Conservation (phyloP, 768 basidiomycete species). For the Suillus paluster region DNA sequence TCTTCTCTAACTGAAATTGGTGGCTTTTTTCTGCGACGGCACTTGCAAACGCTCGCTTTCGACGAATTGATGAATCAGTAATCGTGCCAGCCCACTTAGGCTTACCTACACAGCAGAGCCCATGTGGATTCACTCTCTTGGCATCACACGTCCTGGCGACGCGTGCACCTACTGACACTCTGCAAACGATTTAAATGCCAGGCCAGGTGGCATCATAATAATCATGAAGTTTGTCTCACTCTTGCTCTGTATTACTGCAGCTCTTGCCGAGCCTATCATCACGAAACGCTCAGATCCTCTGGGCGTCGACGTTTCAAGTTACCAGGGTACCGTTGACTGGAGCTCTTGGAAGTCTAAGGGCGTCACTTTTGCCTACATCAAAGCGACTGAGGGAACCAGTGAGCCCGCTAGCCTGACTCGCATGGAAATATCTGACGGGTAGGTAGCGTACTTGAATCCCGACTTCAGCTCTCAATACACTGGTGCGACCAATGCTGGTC, state of each 20-base stretch:
- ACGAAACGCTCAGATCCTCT: slow-evolving; percentile 42
- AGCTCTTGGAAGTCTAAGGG: slow-evolving; percentile 51
- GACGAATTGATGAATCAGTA: background rate
- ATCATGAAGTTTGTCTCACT: slow-evolving; percentile 2
- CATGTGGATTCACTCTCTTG: background rate
- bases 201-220: no score
- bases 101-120: background rate
- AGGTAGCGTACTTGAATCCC: slow-evolving; percentile 33
- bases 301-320: slow-evolving; percentile 56
- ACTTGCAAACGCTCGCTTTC: background rate
- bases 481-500: slow-evolving; percentile 36
- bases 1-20: background rate
- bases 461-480: slow-evolving; percentile 46
- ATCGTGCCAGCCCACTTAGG: no score
- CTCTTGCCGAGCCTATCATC: slow-evolving; percentile 12
- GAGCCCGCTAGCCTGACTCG: slow-evolving; percentile 16
- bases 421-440: background rate
- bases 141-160: background rate
- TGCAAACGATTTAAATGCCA: no score
- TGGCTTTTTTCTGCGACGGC: background rate
- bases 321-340: slow-evolving; percentile 53
- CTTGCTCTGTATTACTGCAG: slow-evolving; percentile 6
- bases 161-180: background rate
- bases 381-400: slow-evolving; percentile 62
- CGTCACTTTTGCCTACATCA: slow-evolving; percentile 57